Evolutionary conservation across 2,329 filamentous ascomycete genomes (phyloP).

Genomic region (Fusarium veterinarium): DNA sequence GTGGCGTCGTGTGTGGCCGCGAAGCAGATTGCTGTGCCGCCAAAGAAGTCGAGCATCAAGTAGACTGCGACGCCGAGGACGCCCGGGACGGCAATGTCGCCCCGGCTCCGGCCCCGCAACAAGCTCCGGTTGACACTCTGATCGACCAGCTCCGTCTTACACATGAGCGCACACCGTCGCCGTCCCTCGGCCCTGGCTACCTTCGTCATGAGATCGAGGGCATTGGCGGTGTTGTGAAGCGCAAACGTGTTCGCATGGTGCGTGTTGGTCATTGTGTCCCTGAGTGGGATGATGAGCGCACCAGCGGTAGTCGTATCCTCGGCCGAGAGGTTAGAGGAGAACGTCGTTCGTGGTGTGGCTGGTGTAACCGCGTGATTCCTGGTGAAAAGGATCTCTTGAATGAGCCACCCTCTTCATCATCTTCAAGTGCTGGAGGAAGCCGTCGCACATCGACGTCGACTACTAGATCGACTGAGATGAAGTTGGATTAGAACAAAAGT

Average conservation of each 20-base stretch:
- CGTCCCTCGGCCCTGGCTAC: conserved; percentile 77
- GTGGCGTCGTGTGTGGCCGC: conserved; percentile 90
- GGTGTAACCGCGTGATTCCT: conserved; percentile 84
- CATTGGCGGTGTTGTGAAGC: conserved; percentile 88
- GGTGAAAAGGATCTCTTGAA: conserved; percentile 58
- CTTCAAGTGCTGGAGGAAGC: conserved; percentile 38
- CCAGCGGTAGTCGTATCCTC: conserved; percentile 70
- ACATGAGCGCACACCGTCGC: conserved; percentile 57
- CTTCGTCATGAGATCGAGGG: conserved; percentile 90
- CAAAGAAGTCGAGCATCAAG: conserved; percentile 82
- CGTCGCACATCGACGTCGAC: conserved; percentile 42
- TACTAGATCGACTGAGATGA: conserved; percentile 27
- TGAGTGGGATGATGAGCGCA: conserved; percentile 84
- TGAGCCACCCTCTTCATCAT: conserved; percentile 41
- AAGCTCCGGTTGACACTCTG: conserved; percentile 41
- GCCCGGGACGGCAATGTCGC: conserved; percentile 59
- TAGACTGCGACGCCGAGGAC: conserved; percentile 86
- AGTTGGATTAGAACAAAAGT: conserved; percentile 10
- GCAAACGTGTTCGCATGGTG: conserved; percentile 85
- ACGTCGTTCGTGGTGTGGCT: conserved; percentile 88
- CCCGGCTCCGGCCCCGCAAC: conserved; percentile 27
- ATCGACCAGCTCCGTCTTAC: conserved; percentile 48
- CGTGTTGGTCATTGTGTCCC: conserved; percentile 85
- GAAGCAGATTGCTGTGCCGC: conserved; percentile 80
- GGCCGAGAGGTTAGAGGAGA: conserved; percentile 75